A percentile compares a stretch with the other conserved stretches of the same genome.
Conservation (phyloP, 768 basidiomycete species). For the Xanthoconium stramineum region DNA sequence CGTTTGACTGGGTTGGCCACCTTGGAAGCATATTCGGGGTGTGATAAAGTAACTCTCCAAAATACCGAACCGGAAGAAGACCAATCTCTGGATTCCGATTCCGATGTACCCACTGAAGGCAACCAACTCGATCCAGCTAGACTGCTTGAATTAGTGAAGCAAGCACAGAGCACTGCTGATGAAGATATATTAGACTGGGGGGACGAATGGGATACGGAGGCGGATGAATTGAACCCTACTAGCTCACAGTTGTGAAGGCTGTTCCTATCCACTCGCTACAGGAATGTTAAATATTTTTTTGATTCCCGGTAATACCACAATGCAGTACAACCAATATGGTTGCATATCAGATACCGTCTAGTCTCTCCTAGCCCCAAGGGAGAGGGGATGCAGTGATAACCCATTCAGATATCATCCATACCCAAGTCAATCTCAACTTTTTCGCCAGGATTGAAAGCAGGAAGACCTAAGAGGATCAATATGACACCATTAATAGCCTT, state of each 20-base stretch:
- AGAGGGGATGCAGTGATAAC: neutral
- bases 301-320: constrained; percentile 2
- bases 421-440: constrained; percentile 89
- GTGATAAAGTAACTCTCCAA: constrained; percentile 8
- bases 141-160: constrained; percentile 24
- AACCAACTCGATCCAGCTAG: constrained; percentile 14
- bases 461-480: constrained; percentile 64
- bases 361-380: neutral
- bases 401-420: constrained; percentile 79
- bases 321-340: neutral
- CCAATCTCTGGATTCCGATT: constrained; percentile 7
- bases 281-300: constrained; percentile 1
- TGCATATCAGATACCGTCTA: constrained; percentile 1
- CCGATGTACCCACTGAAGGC: constrained; percentile 12
- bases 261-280: neutral
- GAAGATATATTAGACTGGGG: constrained; percentile 32
- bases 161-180: constrained; percentile 23
- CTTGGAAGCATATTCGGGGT: constrained; percentile 25
- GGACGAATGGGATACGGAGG: constrained; percentile 26
- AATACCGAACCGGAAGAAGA: constrained; percentile 15
- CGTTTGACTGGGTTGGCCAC: constrained; percentile 15
- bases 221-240: constrained; percentile 1
- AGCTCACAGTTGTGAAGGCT: neutral
- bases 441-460: constrained; percentile 97
- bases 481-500: constrained; percentile 9